Base-by-base conservation (phyloP, 768 basidiomycete genomes). In the Podaxis sp. region DNA sequence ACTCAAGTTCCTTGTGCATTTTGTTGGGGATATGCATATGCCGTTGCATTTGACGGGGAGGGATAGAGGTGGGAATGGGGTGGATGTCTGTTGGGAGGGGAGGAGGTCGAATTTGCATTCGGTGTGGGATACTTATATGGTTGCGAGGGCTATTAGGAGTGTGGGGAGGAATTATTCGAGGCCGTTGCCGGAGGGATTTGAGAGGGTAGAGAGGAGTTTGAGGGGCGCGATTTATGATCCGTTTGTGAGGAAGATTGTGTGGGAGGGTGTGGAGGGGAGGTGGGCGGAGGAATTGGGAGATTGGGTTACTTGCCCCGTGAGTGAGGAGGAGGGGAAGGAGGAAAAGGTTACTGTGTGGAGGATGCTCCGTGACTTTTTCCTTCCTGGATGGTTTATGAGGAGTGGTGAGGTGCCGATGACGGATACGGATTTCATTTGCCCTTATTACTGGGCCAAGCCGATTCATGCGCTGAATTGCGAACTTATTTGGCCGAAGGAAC, bases 1-100 rank as follows among this genome's bases (percentile, higher is more conserved):
- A 2, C 79, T 98, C 68, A 91, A 92, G 73, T 99, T 97, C 79
- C 78, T 99, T 36, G 84, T 96, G 33, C 97, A 99, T 74, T 98
- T 94, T 68, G 59, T 97, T 11, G 95, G 96, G 0, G 96, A 98
- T 72, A 80, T 96, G 81, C 96, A 97, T 69, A 88, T 90, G 83
- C 96, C 96, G 4, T 77, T 99, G 59, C 96, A 99, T 73, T 82
- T 99, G 40, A 91, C 91, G 0, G 93, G 93, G 2, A 80, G 95
- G 17, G 87, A 95, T 67, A 82, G 92, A 33, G 96, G 96, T 4
- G 96, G 96, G 1, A 99, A 98, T 70, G 83, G 84, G 5, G 83
- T 82, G 65, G 87, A 87, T 68, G 92, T 95, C 28, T 69, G 77
- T 12, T 97, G 92, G 71, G 90, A 89, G 63, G 85, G 84, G 0